phyloP scores from a whole-genome alignment of 2,329 filamentous ascomycete genomes.

The Trichoderma gracile region DNA sequence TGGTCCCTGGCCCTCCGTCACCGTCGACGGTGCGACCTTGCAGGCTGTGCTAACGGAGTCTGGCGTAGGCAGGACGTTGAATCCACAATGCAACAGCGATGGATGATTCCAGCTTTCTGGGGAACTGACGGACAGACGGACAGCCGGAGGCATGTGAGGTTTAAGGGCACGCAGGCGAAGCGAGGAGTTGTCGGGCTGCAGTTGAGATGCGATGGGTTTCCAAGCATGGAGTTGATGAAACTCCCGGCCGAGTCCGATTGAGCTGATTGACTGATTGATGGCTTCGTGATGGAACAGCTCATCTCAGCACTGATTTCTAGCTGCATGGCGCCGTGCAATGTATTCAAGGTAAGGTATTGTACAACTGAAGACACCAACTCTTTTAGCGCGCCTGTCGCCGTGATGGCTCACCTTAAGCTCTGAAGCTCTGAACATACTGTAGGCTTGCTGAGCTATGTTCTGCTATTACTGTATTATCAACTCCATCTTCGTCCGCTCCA shows the following conservation, averaged over 20 bases:
- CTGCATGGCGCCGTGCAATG: conserved; percentile 8
- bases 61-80: conserved; percentile 1
- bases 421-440: too few relatives aligned
- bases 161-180: background rate
- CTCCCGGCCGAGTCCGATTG: too few relatives aligned
- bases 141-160: background rate
- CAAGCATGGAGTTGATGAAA: too few relatives aligned
- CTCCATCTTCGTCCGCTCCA: too few relatives aligned
- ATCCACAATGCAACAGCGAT: background rate
- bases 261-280: too few relatives aligned
- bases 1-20: conserved; percentile 5
- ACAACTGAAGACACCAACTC: background rate
- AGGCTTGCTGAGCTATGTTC: too few relatives aligned
- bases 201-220: too few relatives aligned
- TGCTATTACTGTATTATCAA: too few relatives aligned
- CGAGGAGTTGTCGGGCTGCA: background rate
- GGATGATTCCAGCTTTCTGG: background rate
- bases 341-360: background rate
- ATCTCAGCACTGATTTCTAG: too few relatives aligned
- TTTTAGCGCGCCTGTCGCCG: background rate
- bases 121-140: too few relatives aligned
- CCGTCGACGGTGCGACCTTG: conserved; percentile 16
- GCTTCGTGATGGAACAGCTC: background rate
- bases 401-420: background rate
- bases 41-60: conserved; percentile 19